Evolutionary conservation across 2,329 filamentous ascomycete species (phyloP), one percentile per base, ranked within the genome.

Genomic region (Colletotrichum coccodes): DNA sequence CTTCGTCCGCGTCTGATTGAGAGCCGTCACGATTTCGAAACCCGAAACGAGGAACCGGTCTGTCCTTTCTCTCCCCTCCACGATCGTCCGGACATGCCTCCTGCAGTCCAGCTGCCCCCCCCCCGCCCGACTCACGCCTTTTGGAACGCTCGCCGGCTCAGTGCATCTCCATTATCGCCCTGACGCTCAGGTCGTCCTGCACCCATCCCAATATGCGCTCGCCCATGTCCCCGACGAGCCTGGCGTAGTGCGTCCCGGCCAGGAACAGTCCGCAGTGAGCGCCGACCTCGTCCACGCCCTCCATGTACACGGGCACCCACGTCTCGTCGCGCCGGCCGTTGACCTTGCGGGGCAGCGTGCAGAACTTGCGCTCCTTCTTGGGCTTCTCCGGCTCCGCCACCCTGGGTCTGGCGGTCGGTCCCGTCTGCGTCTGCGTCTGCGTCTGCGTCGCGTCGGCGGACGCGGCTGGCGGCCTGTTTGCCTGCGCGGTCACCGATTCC

Each of bases 251-350:
- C 68, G 90, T 85, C 7, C 91, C 90, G 0, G 88, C 80, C 50
- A 93, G 88, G 81, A 97, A 97, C 59, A 97, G 82, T 0, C 92
- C 91, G 70, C 93, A 95, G 77, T 97, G 94, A 11, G 94, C 95
- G 7, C 89, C 90, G 1, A 97, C 92, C 79, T 97, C 93, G 76
- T 97, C 94, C 70, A 96, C 90, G 60, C 90, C 90, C 66, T 91
- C 87, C 92, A 98, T 96, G 74, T 90, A 91, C 3, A 97, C 87
- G 50, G 91, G 85, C 1, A 94, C 83, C 94, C 95, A 97, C 18
- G 90, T 88, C 5, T 87, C 82, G 76, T 97, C 94, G 49, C 85
- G 81, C 68, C 84, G 82, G 7, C 89, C 90, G 60, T 84, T 77
- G 12, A 78, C 81, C 64, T 83, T 84, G 23, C 83, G 79, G 0